Evolutionary conservation across 1,284 basidiomycete genomes (phyloP).

Genomic region (Anthracocystis setariae): DNA sequence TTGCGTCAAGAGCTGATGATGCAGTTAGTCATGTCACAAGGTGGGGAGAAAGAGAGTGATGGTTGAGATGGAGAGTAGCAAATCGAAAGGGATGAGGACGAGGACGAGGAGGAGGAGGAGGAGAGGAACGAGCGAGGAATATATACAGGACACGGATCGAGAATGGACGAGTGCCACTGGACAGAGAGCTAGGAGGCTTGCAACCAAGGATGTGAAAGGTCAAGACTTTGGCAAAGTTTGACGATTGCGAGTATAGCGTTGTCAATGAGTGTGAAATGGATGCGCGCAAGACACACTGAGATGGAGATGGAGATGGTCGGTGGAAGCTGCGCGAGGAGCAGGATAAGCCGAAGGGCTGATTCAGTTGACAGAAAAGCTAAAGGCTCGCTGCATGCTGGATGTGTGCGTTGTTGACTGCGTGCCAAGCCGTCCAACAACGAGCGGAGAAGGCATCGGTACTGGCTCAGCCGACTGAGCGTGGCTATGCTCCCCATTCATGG

Average conservation of each 20-base stretch:
- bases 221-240: too few species aligned
- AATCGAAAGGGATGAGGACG: not conserved
- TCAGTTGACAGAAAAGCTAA: too few species aligned
- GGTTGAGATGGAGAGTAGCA: not conserved
- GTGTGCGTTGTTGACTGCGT: not conserved
- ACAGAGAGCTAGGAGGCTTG: too few species aligned
- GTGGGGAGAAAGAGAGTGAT: not conserved
- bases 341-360: too few species aligned
- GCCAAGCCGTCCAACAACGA: slow-evolving; percentile 44
- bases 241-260: too few species aligned
- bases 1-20: slow-evolving; percentile 4
- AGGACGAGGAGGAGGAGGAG: not conserved
- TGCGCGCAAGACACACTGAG: too few species aligned
- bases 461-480: not conserved
- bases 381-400: too few species aligned
- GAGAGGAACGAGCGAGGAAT: not conserved
- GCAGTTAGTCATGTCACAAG: slow-evolving; percentile 21
- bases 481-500: not conserved
- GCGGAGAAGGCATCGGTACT: slow-evolving; percentile 13
- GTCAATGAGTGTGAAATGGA: too few species aligned
- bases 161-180: too few species aligned
- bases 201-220: too few species aligned
- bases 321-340: too few species aligned
- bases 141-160: not conserved
- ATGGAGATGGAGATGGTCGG: too few species aligned